These are phyloP conservation scores for Pyrus pyrifolia DNA, from an alignment of 306 rosid genomes.

Conservation along the genomic window DNA sequence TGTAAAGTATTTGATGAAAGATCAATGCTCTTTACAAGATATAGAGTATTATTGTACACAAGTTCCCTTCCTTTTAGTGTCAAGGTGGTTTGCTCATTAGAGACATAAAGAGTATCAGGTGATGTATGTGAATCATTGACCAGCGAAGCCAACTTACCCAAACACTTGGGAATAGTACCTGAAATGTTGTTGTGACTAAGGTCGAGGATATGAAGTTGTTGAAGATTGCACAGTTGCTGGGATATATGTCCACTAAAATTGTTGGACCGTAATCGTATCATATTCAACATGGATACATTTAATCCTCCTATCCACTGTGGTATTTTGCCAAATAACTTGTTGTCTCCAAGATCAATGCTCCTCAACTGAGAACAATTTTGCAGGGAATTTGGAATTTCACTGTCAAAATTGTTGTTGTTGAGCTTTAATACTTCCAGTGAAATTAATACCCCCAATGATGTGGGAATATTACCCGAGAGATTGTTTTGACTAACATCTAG, in stretches of 20 bases:
- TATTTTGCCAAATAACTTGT: not conserved
- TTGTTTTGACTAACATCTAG: not conserved
- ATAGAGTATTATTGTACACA: too few species aligned
- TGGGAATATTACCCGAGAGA: not conserved
- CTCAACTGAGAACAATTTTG: rapidly evolving
- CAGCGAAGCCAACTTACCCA: not conserved
- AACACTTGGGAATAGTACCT: not conserved
- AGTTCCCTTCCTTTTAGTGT: too few species aligned
- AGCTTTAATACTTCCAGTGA: too few species aligned
- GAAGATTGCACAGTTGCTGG: not conserved
- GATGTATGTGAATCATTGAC: rapidly evolving
- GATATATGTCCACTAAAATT: not conserved
- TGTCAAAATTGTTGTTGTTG: too few species aligned
- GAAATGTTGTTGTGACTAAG: not conserved
- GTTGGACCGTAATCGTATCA: not conserved
- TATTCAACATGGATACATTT: not conserved
- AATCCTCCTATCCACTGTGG: not conserved
- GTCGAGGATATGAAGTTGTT: not conserved
- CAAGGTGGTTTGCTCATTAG: too few species aligned
- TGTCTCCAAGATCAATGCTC: not conserved
- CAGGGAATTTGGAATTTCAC: too few species aligned
- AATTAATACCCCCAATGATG: not conserved
- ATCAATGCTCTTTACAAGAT: too few species aligned
- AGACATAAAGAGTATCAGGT: rapidly evolving
- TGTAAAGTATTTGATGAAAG: not conserved